Base-by-base conservation (phyloP, 1,139 yeast genomes). In the Taphrina sp. region DNA sequence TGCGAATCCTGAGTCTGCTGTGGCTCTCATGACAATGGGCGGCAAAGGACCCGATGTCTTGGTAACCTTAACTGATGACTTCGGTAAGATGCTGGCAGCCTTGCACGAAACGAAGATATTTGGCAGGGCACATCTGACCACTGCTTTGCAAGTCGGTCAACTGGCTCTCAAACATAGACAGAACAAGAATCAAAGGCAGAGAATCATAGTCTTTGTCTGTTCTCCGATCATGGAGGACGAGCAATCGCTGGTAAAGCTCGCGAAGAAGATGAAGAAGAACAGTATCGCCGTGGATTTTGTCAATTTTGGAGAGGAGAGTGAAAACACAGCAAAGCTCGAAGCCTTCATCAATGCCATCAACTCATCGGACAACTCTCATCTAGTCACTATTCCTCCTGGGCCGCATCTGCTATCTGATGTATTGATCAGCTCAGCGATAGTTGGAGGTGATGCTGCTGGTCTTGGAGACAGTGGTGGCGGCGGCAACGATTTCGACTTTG, bases 61-160 rank as follows among this genome's bases (percentile, higher is more conserved):
- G 61, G 85, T 92, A 33, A 90, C 96, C 1, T 78, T 90, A 64
- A 89, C 97, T 0, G 77, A 83, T 0, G 96, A 90, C 68, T 86
- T 82, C 65, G 96, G 96, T 44, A 86, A 84, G 70, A 79, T 92
- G 58, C 75, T 90, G 62, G 76, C 89, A n/a, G 97, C 96, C 5
- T 76, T 88, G 42, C 95, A 89, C 65, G 89, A 85, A 51, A 83
- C 94, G 23, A 80, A 80, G 64, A 82, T 94, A 56, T 75, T 76
- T 23, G 96, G 96, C 1, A 71, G 76, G 49, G 68, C 76, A 8
- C 88, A 89, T 66, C 76, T 94, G 60, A 75, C 85, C 33, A 85
- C 90, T 47, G 95, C 95, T 14, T 81, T 92, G 63, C 96, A 90
- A 72, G 95, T 92, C 61, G 98, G 97, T n/a, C 95, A 95, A 47